These are phyloP conservation scores for Termitomyces bulborhizus DNA, from an alignment of 768 basidiomycete genomes.

Conservation along the genomic window DNA sequence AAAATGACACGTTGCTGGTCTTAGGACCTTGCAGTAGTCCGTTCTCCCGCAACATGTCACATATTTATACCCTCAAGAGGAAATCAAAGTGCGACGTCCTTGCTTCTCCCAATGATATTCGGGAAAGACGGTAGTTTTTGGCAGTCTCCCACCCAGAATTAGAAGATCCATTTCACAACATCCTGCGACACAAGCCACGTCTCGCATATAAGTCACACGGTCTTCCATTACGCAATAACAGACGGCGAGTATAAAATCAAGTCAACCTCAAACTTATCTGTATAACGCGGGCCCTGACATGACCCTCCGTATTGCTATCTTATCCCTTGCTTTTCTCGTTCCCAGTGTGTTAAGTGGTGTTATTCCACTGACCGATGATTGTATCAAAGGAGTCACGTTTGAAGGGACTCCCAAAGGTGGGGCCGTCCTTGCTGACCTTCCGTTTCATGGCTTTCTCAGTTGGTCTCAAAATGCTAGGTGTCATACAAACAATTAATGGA, in stretches of 20 bases:
- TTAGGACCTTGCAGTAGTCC: neutral
- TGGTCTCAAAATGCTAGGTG: neutral
- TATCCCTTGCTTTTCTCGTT: neutral
- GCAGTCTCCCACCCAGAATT: neutral
- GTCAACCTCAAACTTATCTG: neutral
- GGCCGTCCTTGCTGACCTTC: neutral
- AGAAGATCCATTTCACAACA: neutral
- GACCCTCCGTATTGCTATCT: constrained; percentile 3
- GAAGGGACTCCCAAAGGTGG: constrained; percentile 9
- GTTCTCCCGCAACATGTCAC: neutral
- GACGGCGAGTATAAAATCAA: neutral
- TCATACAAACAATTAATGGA: constrained; percentile 11
- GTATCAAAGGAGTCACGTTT: constrained; percentile 14
- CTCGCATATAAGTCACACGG: neutral
- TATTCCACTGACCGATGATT: constrained; percentile 9
- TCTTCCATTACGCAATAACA: neutral
- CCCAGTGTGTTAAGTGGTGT: constrained; percentile 1
- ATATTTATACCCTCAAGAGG: neutral
- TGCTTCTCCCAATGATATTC: neutral
- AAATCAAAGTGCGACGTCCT: neutral
- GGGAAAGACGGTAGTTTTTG: neutral
- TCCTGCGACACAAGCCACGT: neutral
- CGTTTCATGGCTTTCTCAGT: too few species aligned
- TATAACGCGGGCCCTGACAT: neutral
- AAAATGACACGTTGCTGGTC: neutral